Base-by-base conservation (phyloP, 2,329 filamentous ascomycete genomes). In the Verticillium nonalfalfae region DNA sequence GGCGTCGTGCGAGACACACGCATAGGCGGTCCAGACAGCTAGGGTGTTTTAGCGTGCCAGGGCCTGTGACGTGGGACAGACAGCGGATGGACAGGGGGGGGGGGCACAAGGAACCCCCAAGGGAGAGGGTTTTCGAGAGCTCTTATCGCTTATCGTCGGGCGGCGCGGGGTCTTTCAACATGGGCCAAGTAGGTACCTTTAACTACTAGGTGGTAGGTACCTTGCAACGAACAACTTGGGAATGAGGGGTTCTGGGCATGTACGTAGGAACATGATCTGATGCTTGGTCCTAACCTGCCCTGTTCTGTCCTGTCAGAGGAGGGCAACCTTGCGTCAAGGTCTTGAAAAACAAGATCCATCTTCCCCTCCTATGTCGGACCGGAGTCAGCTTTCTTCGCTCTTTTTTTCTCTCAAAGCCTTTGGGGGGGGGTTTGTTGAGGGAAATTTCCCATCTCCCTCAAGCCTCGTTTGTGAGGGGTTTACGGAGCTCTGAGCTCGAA, bases 111-210 rank as follows among this genome's bases (percentile, higher is more conserved):
- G 26, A 31, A 31, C 4, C 10, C 36, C 33, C 36, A 36, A 21
- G 31, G 54, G 14, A 34, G 34, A 36, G 36, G 56, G 35, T 36
- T 38, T 58, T 39, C 9, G 56, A 39, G 21, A 58, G 57, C 57
- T 58, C 57, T 58, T 58, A 58, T 58, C 57, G 57, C 57, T 58
- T 58, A 58, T 58, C 57, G 57, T 50, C 15, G 31, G 14, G 33
- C 33, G 55, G 38, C 57, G 57, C 57, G 57, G 57, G 57, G 57
- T 36, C 40, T 18, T 40, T 52, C 21, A 34, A n/a, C 26, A 31
- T 31, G 26, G 26, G 26, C 26, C 26, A 31, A 31, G 2, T 31
- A 21, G 21, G 21, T 21, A 21, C 21, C 21, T 21, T 21, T 21
- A 21, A 21, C 21, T 21, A 21, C 21, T 21, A 21, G 2, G 21